A percentile compares a stretch with the other conserved stretches of the same genome.
phyloP scores from a whole-genome alignment of 768 basidiomycete genomes.

The Tulasnella sp. region DNA sequence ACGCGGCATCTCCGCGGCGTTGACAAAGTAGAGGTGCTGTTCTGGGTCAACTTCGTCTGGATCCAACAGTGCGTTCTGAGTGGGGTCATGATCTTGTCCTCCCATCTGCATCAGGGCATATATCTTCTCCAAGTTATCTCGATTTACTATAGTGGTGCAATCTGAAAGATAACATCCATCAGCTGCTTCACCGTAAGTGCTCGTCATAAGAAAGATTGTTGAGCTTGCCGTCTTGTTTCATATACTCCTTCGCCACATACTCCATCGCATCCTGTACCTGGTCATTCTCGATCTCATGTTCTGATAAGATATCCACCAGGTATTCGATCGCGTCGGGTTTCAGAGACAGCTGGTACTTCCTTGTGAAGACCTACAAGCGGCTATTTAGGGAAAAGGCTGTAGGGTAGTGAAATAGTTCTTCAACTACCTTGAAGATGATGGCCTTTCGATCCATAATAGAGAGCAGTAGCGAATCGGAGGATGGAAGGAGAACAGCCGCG shows the following conservation, averaged over 20 bases:
- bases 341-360: conserved; percentile 80
- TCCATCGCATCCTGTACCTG: conserved; percentile 68
- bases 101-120: conserved; percentile 65
- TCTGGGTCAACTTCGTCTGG: conserved; percentile 62
- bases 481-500: no score
- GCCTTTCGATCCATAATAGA: conserved; percentile 3
- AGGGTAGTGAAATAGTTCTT: not conserved
- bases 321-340: conserved; percentile 66
- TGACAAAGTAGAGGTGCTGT: conserved; percentile 67
- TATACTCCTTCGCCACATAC: conserved; percentile 74
- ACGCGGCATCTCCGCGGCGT: conserved; percentile 92
- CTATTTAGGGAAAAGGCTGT: not conserved
- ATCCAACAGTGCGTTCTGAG: conserved; percentile 30
- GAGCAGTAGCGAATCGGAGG: not conserved
- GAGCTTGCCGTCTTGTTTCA: conserved; percentile 72
- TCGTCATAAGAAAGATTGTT: not conserved
- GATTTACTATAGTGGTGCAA: conserved; percentile 36
- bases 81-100: conserved; percentile 36
- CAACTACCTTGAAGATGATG: conserved; percentile 4
- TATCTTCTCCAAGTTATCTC: conserved; percentile 53
- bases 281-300: conserved; percentile 55
- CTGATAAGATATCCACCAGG: conserved; percentile 56
- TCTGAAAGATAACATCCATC: conserved; percentile 14
- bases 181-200: not conserved
- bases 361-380: conserved; percentile 21